Base-by-base conservation (phyloP, 768 basidiomycete genomes). In the Agaricus sinodeliciosus region DNA sequence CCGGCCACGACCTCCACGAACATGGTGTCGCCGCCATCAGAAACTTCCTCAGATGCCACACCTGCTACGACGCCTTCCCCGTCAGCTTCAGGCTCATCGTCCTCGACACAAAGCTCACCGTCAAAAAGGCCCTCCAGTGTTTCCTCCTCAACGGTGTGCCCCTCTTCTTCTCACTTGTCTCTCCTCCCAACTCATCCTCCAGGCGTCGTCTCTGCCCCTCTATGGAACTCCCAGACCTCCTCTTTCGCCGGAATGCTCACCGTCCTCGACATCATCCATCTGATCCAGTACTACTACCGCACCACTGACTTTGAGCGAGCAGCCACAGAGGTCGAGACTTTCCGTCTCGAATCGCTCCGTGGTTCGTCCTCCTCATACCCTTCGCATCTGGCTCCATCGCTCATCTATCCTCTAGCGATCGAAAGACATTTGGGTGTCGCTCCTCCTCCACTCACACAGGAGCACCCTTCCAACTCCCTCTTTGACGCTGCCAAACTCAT, bases 201-300 rank as follows among this genome's bases (percentile, higher is more conserved):
- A 96, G 95, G 94, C 57, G 94, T 98, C 55, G 94, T 98, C 18
- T 98, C 96, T 4, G 96, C 96, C 0, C 95, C 96, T 11, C 75
- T 99, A 22, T 99, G 95, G 92, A 95, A 97, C 73, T 95, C 93
- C 67, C 90, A 93, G 58, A 82, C 81, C 55, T 94, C 91, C 4
- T 82, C 76, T 39, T 99, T 99, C 63, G 91, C 92, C 8, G 96
- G 96, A 55, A 98, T 99, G 95, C 87, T 99, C 63, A 99, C 96
- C 8, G 92, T 98, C n/a, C 81, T 93, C 53, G 96, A 99, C 68
- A 94, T 99, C 67, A 97, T 99, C 54, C 96, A 99, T 67, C 83
- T 99, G 58, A 98, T 99, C 59, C 96, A 99, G 63, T 96, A 94
- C 72, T 99, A 97, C 69, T 96, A 97, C 69, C 83, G 85, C 43